Evolutionary conservation across 1,284 basidiomycete genomes (phyloP).

Genomic region (Trichosporon faecale): DNA sequence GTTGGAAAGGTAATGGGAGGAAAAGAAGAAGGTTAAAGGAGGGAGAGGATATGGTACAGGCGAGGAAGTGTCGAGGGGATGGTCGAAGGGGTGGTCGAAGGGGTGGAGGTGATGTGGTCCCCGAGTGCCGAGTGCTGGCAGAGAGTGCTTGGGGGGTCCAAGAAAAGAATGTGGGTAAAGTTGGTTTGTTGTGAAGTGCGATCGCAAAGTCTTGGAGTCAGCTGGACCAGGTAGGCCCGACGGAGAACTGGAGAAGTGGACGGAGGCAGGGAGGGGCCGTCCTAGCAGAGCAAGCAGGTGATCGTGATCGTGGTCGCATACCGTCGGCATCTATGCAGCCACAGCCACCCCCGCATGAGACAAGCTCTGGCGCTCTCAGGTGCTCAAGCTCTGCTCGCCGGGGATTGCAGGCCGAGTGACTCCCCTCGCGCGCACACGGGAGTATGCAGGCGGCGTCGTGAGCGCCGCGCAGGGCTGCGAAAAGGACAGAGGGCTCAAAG

Average conservation of each 20-base stretch:
- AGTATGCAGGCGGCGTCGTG: conserved; percentile 4
- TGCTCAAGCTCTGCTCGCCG: not conserved
- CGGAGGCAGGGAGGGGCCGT: not conserved
- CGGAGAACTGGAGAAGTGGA: not conserved
- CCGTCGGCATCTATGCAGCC: not conserved
- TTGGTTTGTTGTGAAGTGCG: conserved; percentile 7
- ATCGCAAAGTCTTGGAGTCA: not conserved
- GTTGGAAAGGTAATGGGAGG: not conserved
- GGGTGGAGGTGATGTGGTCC: not conserved
- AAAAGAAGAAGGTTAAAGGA: not conserved
- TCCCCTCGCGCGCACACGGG: not conserved
- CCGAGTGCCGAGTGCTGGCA: not conserved
- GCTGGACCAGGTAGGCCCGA: not conserved
- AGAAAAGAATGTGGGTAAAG: conserved; percentile 7
- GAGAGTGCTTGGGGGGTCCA: not conserved
- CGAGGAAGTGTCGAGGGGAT: not conserved
- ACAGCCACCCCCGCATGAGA: not conserved
- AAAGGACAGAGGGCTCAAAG: not conserved
- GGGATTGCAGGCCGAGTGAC: conserved; percentile 5
- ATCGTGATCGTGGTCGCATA: not conserved
- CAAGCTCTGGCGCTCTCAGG: not conserved
- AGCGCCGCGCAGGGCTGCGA: not conserved
- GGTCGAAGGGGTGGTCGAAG: not conserved
- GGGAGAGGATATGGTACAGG: not conserved
- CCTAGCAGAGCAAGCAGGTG: not conserved